Base-by-base conservation (phyloP, 768 basidiomycete species). In the Lyophyllum decastes region DNA sequence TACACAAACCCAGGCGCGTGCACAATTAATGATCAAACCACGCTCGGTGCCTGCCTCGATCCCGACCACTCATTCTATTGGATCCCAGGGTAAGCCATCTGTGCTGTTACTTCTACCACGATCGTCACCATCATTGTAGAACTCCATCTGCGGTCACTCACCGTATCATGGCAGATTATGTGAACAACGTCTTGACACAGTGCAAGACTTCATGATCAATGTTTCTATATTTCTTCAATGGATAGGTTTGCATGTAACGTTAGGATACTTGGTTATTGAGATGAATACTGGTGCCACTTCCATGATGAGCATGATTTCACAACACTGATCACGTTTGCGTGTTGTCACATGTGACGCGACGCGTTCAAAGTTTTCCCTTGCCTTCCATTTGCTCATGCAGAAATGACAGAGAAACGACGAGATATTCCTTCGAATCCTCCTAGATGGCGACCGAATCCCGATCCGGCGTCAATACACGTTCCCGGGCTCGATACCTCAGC, bases 401-500 rank as follows among this genome's bases (percentile, higher is more conserved):
- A 27, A 75, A 59, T 78, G 82, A 16, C 79, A 71, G 60, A 73
- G 70, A 30, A 61, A 19, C 64, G 68, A 44, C 57, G 59, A 45
- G 63, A 66, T 4, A 84, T 90, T 49, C 73, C 77, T 24, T 83
- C 85, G n/a, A 87, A 85, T 66, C 80, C 85, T 41, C 74, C 81
- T 17, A 73, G 87, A 77, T 93, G 89, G 87, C 76, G 78, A 59
- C 89, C 90, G 8, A 84, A 78, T 26, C 61, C 76, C 4, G 82
- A 92, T 69, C 86, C 90, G 17, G 64, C 79, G 0, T 78, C 80
- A 45, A 92, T 94, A 53, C 68, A 76, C 14, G 77, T 93, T 2
- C 87, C 90, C 8, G 91, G 92, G 0, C 77, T 94, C 35, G 89
- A 94, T 64, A 82, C 81, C 0, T 78, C 75, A 10, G 88, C 89